Evolutionary conservation across 352 stramenopile species (phyloP), one percentile per base, ranked within the genome.

Genomic region (Aphanomyces cochlioides): DNA sequence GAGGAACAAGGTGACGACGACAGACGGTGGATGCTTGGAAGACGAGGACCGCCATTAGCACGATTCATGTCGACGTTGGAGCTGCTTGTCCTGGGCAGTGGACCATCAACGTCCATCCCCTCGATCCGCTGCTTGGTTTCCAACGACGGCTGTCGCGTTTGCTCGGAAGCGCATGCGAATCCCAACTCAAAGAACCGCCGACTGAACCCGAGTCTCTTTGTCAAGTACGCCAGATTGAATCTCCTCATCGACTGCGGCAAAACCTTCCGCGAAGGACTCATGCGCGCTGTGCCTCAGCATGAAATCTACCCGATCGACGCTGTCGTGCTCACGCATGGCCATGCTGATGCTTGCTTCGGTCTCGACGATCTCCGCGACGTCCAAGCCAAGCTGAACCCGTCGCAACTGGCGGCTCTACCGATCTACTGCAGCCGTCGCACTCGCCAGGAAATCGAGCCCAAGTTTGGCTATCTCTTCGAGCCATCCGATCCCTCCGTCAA

Each of bases 171-270:
- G 17, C 75, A 90, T 53, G 56, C 70, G 17, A 89, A 95, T 60
- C 80, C 80, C 6, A 58, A 77, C 28, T 93, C 85, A 19, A 88
- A 82, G 61, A 95, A 95, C 72, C 85, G 85, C 40, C 85, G 87
- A 21, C 68, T 90, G 41, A 95, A 93, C 56, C 87, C 87, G 53
- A 91, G 83, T 71, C 68, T 95, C 61, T 80, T 95, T 39, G 79
- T 95, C 43, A 84, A 82, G 37, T 78, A 87, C 73, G 59, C 40
- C 12, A 38, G 68, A 10, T 28, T 56, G 10, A 90, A 92, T 66
- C 77, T 95, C 19, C 82, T 95, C 53, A 83, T 96, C 41, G 89
- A 96, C 74, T 93, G 84, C 72, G 89, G 89, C 66, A 96, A 96
- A 70, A 96, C 89, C 19, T 96, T 96, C 72, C 83, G 86, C n/a